phyloP scores from a whole-genome alignment of 352 stramenopile genomes.

The Phytophthora ohioensis region DNA sequence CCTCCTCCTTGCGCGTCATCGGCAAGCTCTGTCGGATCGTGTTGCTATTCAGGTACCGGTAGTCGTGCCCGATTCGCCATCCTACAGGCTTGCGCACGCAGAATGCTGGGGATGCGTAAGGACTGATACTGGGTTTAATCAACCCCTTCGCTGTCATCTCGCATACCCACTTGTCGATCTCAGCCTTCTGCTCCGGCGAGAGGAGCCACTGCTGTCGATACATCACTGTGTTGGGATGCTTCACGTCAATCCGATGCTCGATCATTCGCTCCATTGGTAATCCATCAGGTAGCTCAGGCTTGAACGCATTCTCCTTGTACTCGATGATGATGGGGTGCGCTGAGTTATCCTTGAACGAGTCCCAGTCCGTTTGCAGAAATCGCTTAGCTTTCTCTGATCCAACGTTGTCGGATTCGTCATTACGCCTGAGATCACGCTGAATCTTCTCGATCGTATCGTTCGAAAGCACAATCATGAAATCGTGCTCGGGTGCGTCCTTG shows the following conservation, averaged over 20 bases:
- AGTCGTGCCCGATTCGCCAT: conserved; percentile 42
- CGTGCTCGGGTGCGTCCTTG: conserved; percentile 7
- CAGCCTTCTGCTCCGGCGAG: no score
- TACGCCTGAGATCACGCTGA: neutral
- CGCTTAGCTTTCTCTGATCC: conserved; percentile 16
- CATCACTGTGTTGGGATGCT: no score
- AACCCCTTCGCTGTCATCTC: conserved; percentile 16
- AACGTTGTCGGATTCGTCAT: conserved; percentile 15
- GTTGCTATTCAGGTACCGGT: conserved; percentile 27
- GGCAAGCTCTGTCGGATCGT: conserved; percentile 22
- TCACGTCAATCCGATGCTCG: neutral
- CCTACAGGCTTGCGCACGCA: conserved; percentile 38
- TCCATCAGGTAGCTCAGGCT: conserved; percentile 13
- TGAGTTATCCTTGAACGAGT: conserved; percentile 2
- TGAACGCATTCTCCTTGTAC: conserved; percentile 27
- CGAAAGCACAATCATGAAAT: conserved; percentile 28
- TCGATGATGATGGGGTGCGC: conserved; percentile 1
- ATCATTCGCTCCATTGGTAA: conserved; percentile 11
- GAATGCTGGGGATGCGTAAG: conserved; percentile 35
- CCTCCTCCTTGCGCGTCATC: conserved; percentile 37
- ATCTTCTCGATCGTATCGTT: conserved; percentile 20
- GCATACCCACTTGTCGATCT: neutral
- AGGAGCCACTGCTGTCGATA: no score
- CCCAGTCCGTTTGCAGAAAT: conserved; percentile 19
- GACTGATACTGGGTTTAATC: conserved; percentile 31